These are phyloP conservation scores for Pilasporangium apinafurcum DNA, from an alignment of 352 stramenopile genomes.

Conservation along the genomic window DNA sequence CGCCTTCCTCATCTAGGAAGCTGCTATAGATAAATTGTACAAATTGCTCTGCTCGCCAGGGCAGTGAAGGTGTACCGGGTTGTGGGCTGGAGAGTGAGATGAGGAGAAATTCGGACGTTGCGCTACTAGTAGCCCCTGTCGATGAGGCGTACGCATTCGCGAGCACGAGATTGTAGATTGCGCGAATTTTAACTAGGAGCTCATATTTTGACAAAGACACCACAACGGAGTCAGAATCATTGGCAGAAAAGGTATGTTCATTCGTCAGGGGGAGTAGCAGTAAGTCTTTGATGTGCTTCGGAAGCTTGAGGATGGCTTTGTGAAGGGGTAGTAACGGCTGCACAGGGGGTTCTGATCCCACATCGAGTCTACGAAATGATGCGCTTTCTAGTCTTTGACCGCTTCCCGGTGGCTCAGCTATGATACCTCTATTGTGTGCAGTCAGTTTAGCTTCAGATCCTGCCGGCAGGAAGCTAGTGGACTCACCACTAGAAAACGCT, in stretches of 20 bases:
- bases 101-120: neutral
- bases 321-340: constrained; percentile 19
- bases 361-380: constrained; percentile 1
- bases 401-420: constrained; percentile 10
- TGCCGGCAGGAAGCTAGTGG: constrained; percentile 10
- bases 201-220: constrained; percentile 20
- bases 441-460: neutral
- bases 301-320: constrained; percentile 23
- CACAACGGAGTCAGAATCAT: constrained; percentile 10
- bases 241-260: constrained; percentile 9
- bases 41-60: constrained; percentile 20
- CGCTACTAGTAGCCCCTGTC: neutral
- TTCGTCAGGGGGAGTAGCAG: constrained; percentile 15
- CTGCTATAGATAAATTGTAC: constrained; percentile 21
- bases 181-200: constrained; percentile 23
- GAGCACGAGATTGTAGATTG: constrained; percentile 16
- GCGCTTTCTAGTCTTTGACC: constrained; percentile 13
- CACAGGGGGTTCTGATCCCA: neutral
- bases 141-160: constrained; percentile 6
- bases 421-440: neutral
- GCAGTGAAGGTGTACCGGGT: neutral
- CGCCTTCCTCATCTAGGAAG: constrained; percentile 16
- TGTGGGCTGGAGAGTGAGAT: constrained; percentile 1
- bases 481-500: constrained; percentile 1
- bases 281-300: constrained; percentile 21